A percentile compares a stretch with the other conserved stretches of the same genome.
These are phyloP conservation scores for Monosporozyma aerobia DNA, from an alignment of 805 yeast genomes.

Conservation along the genomic window DNA sequence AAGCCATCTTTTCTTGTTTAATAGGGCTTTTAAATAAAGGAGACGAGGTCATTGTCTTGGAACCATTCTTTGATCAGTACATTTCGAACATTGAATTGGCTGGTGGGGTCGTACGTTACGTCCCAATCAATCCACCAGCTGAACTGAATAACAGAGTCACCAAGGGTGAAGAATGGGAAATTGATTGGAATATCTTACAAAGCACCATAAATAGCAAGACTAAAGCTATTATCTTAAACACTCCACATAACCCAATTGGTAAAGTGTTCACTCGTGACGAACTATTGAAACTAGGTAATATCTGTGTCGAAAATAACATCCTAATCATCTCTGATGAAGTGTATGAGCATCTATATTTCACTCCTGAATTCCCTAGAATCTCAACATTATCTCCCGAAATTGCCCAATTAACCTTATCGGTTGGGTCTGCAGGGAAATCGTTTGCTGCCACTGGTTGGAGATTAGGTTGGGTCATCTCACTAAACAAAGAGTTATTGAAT, in stretches of 20 bases:
- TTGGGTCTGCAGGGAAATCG: conserved; percentile 95
- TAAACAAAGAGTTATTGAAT: conserved; percentile 62
- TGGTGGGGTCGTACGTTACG: conserved; percentile 86
- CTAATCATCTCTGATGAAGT: conserved; percentile 88
- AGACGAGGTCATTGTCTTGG: conserved; percentile 93
- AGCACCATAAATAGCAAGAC: conserved; percentile 66
- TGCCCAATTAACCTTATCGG: conserved; percentile 70
- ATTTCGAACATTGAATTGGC: conserved; percentile 88
- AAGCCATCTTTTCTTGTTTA: conserved; percentile 79
- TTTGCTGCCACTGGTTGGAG: conserved; percentile 99
- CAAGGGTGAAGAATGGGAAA: conserved; percentile 77
- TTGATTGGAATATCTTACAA: conserved; percentile 72
- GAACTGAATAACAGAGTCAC: conserved; percentile 56
- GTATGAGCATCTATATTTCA: conserved; percentile 80
- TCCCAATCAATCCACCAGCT: conserved; percentile 74
- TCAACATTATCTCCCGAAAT: conserved; percentile 78
- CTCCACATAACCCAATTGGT: conserved; percentile 96
- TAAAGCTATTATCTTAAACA: conserved; percentile 76
- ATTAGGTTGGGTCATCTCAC: conserved; percentile 89
- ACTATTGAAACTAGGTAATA: conserved; percentile 60
- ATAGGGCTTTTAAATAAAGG: conserved; percentile 79
- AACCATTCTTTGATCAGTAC: conserved; percentile 96
- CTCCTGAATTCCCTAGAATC: conserved; percentile 62
- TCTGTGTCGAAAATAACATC: conserved; percentile 80
- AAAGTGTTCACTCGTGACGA: conserved; percentile 76